Percentiles rank a stretch among this genome's conserved stretches.
Conservation (phyloP, 2,329 filamentous ascomycete genomes). For the Dothiorella sarmentorum region DNA sequence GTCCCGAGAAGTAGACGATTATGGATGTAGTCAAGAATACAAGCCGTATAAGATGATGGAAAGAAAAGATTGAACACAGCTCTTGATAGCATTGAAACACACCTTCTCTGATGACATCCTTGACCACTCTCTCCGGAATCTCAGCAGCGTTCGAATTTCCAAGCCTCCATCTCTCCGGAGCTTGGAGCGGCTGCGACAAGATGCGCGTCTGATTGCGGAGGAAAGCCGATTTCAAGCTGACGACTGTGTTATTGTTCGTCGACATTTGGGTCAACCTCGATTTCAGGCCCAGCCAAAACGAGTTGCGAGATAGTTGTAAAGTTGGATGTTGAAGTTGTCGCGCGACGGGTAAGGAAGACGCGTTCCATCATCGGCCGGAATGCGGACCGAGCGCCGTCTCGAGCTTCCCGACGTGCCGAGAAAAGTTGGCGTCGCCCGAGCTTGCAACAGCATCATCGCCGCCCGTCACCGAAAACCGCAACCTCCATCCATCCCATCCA, state of each 20-base stretch:
- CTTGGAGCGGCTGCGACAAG: constrained; percentile 57
- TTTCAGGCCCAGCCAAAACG: too few relatives aligned
- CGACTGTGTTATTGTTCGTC: constrained; percentile 37
- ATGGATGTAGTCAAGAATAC: too few relatives aligned
- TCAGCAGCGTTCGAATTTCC: constrained; percentile 46
- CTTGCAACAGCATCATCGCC: constrained; percentile 14
- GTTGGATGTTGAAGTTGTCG: background rate
- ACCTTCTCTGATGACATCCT: constrained; percentile 53
- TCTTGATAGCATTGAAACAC: too few relatives aligned
- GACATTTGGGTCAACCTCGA: too few relatives aligned
- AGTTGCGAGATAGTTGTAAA: background rate
- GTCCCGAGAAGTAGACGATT: too few relatives aligned
- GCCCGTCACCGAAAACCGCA: background rate
- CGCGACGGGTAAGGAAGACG: constrained; percentile 1
- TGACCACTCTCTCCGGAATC: constrained; percentile 46
- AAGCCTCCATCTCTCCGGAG: constrained; percentile 53
- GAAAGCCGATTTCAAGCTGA: constrained; percentile 63
- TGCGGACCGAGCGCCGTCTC: background rate
- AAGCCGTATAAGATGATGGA: too few relatives aligned
- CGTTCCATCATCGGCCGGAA: constrained; percentile 7
- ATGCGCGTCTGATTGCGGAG: constrained; percentile 60
- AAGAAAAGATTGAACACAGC: too few relatives aligned
- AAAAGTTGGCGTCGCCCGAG: constrained; percentile 17
- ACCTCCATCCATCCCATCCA: constrained; percentile 2
- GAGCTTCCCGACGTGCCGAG: background rate